Percentiles rank a stretch among this genome's conserved stretches.
Evolutionary conservation across 345 rosid species (phyloP).

Genomic region (Euclidium syriacum): DNA sequence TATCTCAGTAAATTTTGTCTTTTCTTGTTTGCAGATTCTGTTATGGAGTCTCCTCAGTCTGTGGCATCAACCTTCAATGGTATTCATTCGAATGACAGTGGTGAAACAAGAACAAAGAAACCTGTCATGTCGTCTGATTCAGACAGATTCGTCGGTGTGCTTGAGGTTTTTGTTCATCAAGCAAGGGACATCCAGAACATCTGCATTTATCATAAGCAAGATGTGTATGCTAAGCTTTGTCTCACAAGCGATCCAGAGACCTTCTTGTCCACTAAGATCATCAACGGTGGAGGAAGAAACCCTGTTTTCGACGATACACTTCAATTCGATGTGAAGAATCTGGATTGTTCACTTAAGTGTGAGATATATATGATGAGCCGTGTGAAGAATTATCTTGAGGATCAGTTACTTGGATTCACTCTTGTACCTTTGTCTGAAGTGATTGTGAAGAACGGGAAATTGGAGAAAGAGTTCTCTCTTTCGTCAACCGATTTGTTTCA

Average conservation of each 20-base stretch:
- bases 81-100: constrained; percentile 37
- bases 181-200: constrained; percentile 98
- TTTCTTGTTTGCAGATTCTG: constrained; percentile 18
- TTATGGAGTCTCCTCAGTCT: constrained; percentile 94
- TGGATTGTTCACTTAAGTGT: constrained; percentile 78
- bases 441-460: constrained; percentile 49
- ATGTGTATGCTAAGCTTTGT: constrained; percentile 95
- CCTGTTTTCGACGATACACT: constrained; percentile 87
- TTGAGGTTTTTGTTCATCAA: constrained; percentile 78
- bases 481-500: constrained; percentile 92
- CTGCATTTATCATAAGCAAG: constrained; percentile 98
- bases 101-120: constrained; percentile 36
- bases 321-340: constrained; percentile 48
- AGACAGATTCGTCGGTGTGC: constrained; percentile 45
- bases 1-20: neutral
- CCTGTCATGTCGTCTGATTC: constrained; percentile 23
- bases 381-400: constrained; percentile 94
- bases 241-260: constrained; percentile 67
- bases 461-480: constrained; percentile 91
- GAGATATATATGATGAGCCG: constrained; percentile 98
- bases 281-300: constrained; percentile 97
- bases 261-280: constrained; percentile 74
- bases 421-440: constrained; percentile 92
- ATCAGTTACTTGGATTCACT: constrained; percentile 84
- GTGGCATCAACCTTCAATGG: constrained; percentile 68